Evolutionary conservation across 345 rosid species (phyloP).

Genomic region (Firmiana major): DNA sequence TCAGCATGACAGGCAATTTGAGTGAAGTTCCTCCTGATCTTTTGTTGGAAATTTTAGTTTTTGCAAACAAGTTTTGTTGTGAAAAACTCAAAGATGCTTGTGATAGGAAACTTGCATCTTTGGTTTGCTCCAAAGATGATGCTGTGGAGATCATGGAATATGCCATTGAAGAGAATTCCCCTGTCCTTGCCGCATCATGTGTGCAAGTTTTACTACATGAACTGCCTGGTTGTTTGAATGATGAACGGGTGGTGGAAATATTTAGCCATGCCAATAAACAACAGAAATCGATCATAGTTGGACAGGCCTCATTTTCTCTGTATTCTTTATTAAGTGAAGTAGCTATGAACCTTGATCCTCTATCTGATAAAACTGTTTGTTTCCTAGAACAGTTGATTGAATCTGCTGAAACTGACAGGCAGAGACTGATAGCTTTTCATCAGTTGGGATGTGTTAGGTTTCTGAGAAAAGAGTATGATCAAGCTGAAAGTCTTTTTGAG

Average conservation of each 20-base stretch:
- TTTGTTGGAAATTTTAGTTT: conserved; percentile 73
- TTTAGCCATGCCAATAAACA: conserved; percentile 50
- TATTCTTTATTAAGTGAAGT: conserved; percentile 87
- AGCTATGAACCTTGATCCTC: conserved; percentile 70
- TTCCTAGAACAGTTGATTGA: conserved; percentile 65
- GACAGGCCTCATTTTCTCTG: conserved; percentile 66
- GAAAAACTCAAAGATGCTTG: conserved; percentile 84
- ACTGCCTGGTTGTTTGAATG: conserved; percentile 74
- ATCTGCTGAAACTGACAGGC: conserved; percentile 64
- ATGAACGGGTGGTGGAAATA: conserved; percentile 62
- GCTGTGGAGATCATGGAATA: conserved; percentile 90
- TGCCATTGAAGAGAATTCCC: conserved; percentile 74
- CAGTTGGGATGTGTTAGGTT: conserved; percentile 84
- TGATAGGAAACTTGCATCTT: conserved; percentile 72
- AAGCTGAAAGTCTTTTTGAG: conserved; percentile 72
- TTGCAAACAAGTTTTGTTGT: conserved; percentile 88
- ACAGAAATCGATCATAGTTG: conserved; percentile 65
- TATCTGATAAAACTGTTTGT: conserved; percentile 54
- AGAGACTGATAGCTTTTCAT: conserved; percentile 80
- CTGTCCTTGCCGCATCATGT: conserved; percentile 83
- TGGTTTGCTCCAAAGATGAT: conserved; percentile 63
- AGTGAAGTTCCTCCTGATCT: conserved; percentile 49
- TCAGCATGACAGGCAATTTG: conserved; percentile 59
- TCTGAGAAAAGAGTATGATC: conserved; percentile 73
- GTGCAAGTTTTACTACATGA: conserved; percentile 73